A percentile compares a stretch with the other conserved stretches of the same genome.
phyloP scores from a whole-genome alignment of 2,329 filamentous ascomycete species.

The Plenodomus tracheiphilus region DNA sequence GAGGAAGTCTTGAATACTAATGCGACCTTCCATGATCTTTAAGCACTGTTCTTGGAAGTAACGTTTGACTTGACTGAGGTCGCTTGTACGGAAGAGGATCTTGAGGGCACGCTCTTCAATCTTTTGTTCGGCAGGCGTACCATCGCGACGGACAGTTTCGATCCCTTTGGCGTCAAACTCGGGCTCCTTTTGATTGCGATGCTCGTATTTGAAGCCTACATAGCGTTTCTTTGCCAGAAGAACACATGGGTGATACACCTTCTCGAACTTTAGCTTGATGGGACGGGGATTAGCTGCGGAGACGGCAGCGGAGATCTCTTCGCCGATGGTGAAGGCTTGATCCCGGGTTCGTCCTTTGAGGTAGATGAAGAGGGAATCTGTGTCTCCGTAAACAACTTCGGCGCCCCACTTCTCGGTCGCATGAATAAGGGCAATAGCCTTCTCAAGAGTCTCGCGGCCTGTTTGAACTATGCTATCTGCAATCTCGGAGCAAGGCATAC shows the following conservation, averaged over 20 bases:
- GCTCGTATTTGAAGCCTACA: conserved; percentile 96
- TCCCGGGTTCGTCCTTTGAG: conserved; percentile 84
- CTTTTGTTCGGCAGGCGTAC: conserved; percentile 93
- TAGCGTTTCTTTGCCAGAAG: conserved; percentile 96
- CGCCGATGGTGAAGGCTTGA: conserved; percentile 88
- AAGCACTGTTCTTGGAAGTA: conserved; percentile 90
- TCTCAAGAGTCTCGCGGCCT: conserved; percentile 90
- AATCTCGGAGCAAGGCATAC: conserved; percentile 98
- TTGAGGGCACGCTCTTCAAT: conserved; percentile 92
- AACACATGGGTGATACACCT: conserved; percentile 95
- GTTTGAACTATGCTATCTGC: conserved; percentile 98
- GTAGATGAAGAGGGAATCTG: conserved; percentile 90
- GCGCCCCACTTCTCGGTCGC: conserved; percentile 85
- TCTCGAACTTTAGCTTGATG: conserved; percentile 96
- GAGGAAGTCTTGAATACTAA: conserved; percentile 94
- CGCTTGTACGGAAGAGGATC: conserved; percentile 84
- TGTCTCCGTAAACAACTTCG: conserved; percentile 97
- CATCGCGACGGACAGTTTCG: conserved; percentile 93
- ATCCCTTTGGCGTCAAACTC: conserved; percentile 98
- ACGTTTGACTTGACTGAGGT: conserved; percentile 82
- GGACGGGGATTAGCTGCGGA: conserved; percentile 89
- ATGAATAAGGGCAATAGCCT: conserved; percentile 90
- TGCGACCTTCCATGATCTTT: conserved; percentile 87
- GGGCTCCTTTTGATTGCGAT: conserved; percentile 71
- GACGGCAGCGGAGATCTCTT: conserved; percentile 85